Evolutionary conservation across 2,329 filamentous ascomycete species (phyloP).

Genomic region (Penicillium sp.): DNA sequence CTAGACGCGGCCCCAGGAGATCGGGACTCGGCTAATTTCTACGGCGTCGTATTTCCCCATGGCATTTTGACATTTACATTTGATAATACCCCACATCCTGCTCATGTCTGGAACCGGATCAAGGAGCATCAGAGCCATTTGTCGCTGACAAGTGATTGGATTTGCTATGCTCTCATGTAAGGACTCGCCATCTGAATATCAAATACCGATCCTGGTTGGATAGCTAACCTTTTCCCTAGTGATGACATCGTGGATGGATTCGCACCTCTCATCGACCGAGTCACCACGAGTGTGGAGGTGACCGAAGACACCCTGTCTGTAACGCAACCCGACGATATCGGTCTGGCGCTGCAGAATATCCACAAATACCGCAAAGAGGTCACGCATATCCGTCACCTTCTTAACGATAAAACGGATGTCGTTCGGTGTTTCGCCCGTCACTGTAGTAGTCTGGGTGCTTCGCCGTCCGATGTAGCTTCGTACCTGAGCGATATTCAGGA

Average conservation of each 20-base stretch:
- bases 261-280: conserved; percentile 78
- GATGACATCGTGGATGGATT: conserved; percentile 97
- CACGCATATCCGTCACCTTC: conserved; percentile 82
- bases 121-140: conserved; percentile 88
- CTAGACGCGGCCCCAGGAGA: conserved; percentile 72
- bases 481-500: conserved; percentile 96
- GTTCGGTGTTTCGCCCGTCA: conserved; percentile 94
- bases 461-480: conserved; percentile 88
- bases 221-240: conserved; percentile 44
- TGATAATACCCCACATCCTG: conserved; percentile 77
- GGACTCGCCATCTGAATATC: conserved; percentile 40
- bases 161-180: conserved; percentile 94
- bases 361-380: conserved; percentile 88
- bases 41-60: conserved; percentile 91
- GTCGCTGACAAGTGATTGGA: conserved; percentile 90
- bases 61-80: conserved; percentile 92
- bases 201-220: not conserved
- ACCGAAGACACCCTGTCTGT: conserved; percentile 94
- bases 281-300: conserved; percentile 81
- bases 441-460: conserved; percentile 89
- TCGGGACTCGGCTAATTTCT: conserved; percentile 89
- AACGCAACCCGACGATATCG: conserved; percentile 83
- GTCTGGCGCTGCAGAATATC: conserved; percentile 79
- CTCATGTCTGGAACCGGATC: conserved; percentile 87
- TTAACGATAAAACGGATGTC: conserved; percentile 93